phyloP scores from a whole-genome alignment of 2,329 filamentous ascomycete genomes.

The Hypoxylon sp. region DNA sequence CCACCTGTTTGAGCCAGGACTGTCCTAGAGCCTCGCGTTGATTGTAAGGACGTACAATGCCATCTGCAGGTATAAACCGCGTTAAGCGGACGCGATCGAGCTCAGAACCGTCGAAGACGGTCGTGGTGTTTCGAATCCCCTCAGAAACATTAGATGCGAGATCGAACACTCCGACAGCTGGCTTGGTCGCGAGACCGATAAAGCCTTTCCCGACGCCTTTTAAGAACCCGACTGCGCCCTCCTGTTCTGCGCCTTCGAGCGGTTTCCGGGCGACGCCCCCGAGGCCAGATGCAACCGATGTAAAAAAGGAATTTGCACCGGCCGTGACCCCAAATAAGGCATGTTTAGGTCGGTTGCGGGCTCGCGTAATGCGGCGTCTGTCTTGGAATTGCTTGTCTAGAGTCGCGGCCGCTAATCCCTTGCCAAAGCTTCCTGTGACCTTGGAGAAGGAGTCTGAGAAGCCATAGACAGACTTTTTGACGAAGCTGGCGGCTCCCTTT shows the following conservation, averaged over 20 bases:
- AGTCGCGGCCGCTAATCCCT: conserved; percentile 93
- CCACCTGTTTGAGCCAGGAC: conserved; percentile 98
- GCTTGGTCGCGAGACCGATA: conserved; percentile 94
- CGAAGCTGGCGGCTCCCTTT: conserved; percentile 95
- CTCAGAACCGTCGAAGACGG: conserved; percentile 94
- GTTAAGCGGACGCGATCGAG: conserved; percentile 94
- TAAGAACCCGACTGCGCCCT: conserved; percentile 93
- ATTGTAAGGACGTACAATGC: conserved; percentile 93
- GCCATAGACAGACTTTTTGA: conserved; percentile 98
- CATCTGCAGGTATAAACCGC: conserved; percentile 91
- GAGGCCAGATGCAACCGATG: conserved; percentile 91
- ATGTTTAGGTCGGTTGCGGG: conserved; percentile 95
- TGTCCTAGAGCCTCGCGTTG: conserved; percentile 96
- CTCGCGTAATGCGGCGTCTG: conserved; percentile 90
- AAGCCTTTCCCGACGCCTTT: conserved; percentile 98
- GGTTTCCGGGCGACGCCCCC: conserved; percentile 94
- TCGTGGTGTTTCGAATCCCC: conserved; percentile 98
- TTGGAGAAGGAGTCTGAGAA: conserved; percentile 98
- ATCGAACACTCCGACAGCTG: conserved; percentile 95
- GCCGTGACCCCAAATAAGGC: conserved; percentile 96
- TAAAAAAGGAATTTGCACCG: conserved; percentile 94
- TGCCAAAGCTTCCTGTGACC: conserved; percentile 96
- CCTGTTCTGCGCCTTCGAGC: conserved; percentile 94
- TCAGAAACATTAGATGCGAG: conserved; percentile 97
- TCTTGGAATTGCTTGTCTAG: conserved; percentile 99